These are phyloP conservation scores for Verticillium albo-atrum DNA, from an alignment of 2,329 filamentous ascomycete species.

Conservation along the genomic window DNA sequence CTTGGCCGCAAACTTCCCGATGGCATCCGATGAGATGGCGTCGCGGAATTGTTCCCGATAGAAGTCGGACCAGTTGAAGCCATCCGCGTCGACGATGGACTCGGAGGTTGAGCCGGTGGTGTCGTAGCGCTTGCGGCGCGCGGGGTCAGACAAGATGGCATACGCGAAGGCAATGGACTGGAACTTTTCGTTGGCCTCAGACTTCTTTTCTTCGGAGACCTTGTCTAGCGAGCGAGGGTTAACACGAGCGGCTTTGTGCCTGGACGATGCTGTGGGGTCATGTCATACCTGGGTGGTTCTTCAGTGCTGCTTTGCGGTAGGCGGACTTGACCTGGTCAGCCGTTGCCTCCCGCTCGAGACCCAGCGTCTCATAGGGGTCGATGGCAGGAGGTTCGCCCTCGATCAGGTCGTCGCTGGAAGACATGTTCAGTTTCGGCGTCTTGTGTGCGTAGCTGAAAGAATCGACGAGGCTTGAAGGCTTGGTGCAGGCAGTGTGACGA, in stretches of 20 bases:
- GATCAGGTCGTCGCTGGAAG: slow-evolving; percentile 41
- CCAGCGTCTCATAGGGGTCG: slow-evolving; percentile 77
- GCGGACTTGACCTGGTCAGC: slow-evolving; percentile 80
- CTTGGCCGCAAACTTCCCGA: slow-evolving; percentile 68
- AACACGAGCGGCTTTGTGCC: neutral
- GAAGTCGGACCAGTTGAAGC: slow-evolving; percentile 88
- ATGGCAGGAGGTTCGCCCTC: slow-evolving; percentile 58
- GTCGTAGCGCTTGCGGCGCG: slow-evolving; percentile 82
- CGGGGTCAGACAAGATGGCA: slow-evolving; percentile 80
- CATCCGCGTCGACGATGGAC: slow-evolving; percentile 68
- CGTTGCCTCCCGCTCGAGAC: slow-evolving; percentile 65
- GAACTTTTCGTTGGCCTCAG: slow-evolving; percentile 73
- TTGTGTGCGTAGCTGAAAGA: neutral
- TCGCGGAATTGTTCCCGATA: slow-evolving; percentile 81
- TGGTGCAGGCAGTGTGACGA: neutral
- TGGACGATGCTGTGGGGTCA: neutral
- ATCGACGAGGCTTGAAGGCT: neutral
- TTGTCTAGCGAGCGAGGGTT: slow-evolving; percentile 58
- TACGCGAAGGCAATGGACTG: slow-evolving; percentile 93
- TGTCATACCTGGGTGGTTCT: slow-evolving; percentile 71
- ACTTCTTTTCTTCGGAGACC: slow-evolving; percentile 61
- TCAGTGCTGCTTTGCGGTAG: slow-evolving; percentile 87
- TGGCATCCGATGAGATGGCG: slow-evolving; percentile 67
- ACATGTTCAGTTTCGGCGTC: slow-evolving; percentile 5
- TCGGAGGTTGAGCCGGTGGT: slow-evolving; percentile 85